phyloP scores from a whole-genome alignment of 352 stramenopile species.

The Phytopythium kandeliae region DNA sequence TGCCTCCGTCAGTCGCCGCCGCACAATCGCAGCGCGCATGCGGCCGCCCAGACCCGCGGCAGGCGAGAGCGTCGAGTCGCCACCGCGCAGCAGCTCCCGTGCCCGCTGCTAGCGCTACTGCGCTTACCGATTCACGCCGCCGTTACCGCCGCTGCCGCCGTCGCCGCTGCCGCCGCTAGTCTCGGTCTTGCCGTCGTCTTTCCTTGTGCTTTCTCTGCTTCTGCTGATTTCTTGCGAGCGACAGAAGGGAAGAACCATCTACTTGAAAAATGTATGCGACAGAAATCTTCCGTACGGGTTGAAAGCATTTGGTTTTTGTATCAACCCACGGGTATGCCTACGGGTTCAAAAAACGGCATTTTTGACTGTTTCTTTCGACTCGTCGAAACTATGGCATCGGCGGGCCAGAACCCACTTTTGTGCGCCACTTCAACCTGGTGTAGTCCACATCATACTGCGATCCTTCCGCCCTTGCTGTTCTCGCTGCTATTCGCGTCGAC shows the following conservation, averaged over 20 bases:
- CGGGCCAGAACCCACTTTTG: not conserved
- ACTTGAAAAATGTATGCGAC: not conserved
- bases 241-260: not conserved
- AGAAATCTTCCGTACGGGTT: not conserved
- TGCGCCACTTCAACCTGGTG: not conserved
- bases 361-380: no score
- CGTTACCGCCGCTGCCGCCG: no score
- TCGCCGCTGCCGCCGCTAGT: no score
- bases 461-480: not conserved
- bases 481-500: no score
- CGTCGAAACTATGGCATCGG: no score
- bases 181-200: constrained; percentile 1
- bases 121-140: not conserved
- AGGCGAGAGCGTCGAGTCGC: not conserved
- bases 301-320: no score
- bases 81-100: not conserved
- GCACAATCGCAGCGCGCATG: no score
- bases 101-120: not conserved
- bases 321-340: no score
- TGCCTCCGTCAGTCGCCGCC: not conserved
- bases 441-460: not conserved
- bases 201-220: constrained; percentile 1
- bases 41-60: not conserved
- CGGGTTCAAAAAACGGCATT: no score
- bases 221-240: constrained; percentile 1